These are phyloP conservation scores for Cadophora malorum DNA, from an alignment of 2,329 filamentous ascomycete genomes.

Conservation along the genomic window DNA sequence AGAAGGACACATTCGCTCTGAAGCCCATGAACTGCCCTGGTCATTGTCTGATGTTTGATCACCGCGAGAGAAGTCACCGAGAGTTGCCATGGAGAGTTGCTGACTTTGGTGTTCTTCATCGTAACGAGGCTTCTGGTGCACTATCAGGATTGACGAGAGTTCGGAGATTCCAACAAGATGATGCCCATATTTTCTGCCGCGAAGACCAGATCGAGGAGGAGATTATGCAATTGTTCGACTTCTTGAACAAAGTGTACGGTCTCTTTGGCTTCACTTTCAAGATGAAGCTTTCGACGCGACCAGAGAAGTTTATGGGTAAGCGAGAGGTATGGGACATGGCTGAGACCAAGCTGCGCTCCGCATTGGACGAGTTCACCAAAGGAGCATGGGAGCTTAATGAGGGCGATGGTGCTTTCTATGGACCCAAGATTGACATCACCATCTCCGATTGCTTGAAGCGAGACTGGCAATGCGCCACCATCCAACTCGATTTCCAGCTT, in stretches of 20 bases:
- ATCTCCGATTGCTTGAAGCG: conserved; percentile 86
- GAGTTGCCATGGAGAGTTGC: conserved; percentile 92
- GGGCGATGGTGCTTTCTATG: conserved; percentile 97
- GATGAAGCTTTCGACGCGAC: conserved; percentile 89
- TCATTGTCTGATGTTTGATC: conserved; percentile 86
- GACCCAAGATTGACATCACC: conserved; percentile 97
- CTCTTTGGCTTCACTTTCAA: conserved; percentile 91
- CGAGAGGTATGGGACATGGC: conserved; percentile 88
- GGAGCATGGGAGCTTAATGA: conserved; percentile 88
- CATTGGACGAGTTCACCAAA: conserved; percentile 76
- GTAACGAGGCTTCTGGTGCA: conserved; percentile 94
- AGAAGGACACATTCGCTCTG: conserved; percentile 84
- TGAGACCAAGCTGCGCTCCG: conserved; percentile 79
- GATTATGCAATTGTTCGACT: conserved; percentile 86
- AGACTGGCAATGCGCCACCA: conserved; percentile 89
- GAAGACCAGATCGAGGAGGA: conserved; percentile 77
- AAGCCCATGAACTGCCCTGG: conserved; percentile 99
- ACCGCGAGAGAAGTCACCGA: conserved; percentile 83
- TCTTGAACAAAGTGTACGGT: conserved; percentile 80
- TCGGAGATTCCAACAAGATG: conserved; percentile 93
- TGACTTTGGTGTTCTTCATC: conserved; percentile 93
- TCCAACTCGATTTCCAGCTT: conserved; percentile 91
- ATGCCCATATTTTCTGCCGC: conserved; percentile 94
- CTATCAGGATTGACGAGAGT: conserved; percentile 91
- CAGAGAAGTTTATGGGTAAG: conserved; percentile 87